phyloP scores from a whole-genome alignment of 2,329 filamentous ascomycete genomes.

The Cylindrodendrum hubeiense region DNA sequence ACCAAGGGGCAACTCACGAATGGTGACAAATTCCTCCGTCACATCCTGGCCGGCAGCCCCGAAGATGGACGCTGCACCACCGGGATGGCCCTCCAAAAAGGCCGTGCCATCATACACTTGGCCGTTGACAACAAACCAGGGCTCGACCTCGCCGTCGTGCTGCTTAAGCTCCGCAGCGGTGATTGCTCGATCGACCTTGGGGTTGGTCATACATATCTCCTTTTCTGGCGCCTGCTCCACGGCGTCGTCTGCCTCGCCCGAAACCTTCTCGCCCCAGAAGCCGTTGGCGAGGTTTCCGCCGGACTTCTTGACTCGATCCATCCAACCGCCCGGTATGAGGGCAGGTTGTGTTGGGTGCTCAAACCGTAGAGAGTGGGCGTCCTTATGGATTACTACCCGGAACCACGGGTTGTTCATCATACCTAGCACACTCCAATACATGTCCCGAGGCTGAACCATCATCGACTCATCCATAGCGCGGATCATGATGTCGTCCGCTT shows the following conservation, averaged over 20 bases:
- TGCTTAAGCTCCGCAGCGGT: slow-evolving; percentile 77
- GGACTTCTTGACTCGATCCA: slow-evolving; percentile 88
- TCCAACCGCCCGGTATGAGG: slow-evolving; percentile 86
- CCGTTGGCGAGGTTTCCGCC: slow-evolving; percentile 86
- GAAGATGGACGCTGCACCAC: slow-evolving; percentile 86
- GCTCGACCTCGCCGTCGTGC: slow-evolving; percentile 73
- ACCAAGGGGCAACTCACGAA: slow-evolving; percentile 72
- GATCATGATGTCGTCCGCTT: slow-evolving; percentile 80
- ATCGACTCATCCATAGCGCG: slow-evolving; percentile 92
- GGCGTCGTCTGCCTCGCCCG: slow-evolving; percentile 60
- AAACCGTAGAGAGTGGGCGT: slow-evolving; percentile 74
- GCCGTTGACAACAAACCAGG: slow-evolving; percentile 91
- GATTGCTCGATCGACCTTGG: slow-evolving; percentile 72
- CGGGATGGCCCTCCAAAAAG: slow-evolving; percentile 86
- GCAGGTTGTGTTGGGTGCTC: slow-evolving; percentile 91
- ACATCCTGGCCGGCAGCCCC: slow-evolving; percentile 85
- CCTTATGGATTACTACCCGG: slow-evolving; percentile 80
- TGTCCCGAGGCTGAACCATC: slow-evolving; percentile 88
- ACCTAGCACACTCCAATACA: slow-evolving; percentile 95
- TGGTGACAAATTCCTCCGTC: slow-evolving; percentile 91
- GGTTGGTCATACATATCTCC: slow-evolving; percentile 84
- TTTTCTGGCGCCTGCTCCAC: slow-evolving; percentile 63
- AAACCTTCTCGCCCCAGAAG: slow-evolving; percentile 82
- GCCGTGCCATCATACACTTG: slow-evolving; percentile 89
- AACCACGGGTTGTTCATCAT: slow-evolving; percentile 99